Conservation (phyloP, 768 basidiomycete genomes). For the Panus rudis region DNA sequence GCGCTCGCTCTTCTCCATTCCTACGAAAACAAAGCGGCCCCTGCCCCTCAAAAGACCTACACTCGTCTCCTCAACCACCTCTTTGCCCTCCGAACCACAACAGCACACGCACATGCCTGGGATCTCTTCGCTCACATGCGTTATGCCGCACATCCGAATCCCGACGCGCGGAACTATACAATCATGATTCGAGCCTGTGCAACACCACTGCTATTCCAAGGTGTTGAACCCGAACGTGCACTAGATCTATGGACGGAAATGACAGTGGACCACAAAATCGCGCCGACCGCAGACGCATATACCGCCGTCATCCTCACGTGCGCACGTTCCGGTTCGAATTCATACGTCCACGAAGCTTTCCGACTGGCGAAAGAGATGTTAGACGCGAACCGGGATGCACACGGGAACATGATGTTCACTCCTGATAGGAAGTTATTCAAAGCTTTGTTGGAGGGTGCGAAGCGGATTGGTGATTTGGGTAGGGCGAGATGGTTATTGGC, state of each 20-base stretch:
- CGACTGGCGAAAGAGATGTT: slow-evolving; percentile 84
- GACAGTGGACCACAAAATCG: slow-evolving; percentile 60
- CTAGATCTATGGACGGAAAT: slow-evolving; percentile 92
- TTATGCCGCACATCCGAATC: slow-evolving; percentile 83
- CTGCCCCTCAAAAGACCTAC: slow-evolving; percentile 73
- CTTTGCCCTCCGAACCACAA: slow-evolving; percentile 36
- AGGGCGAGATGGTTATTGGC: slow-evolving; percentile 87
- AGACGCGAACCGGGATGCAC: slow-evolving; percentile 64
- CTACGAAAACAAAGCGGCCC: slow-evolving; percentile 57
- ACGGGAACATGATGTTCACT: slow-evolving; percentile 42
- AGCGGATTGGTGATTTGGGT: slow-evolving; percentile 75
- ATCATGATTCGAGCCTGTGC: slow-evolving; percentile 88
- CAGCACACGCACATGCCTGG: slow-evolving; percentile 76
- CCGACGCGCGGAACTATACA: slow-evolving; percentile 66
- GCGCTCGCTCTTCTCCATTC: slow-evolving; percentile 65
- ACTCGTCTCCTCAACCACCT: slow-evolving; percentile 57
- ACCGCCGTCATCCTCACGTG: slow-evolving; percentile 80
- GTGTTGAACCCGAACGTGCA: slow-evolving; percentile 82
- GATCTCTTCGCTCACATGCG: slow-evolving; percentile 96
- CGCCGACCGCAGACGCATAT: slow-evolving; percentile 65
- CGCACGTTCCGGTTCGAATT: slow-evolving; percentile 52
- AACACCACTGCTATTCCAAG: slow-evolving; percentile 35
- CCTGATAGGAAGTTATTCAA: slow-evolving; percentile 69
- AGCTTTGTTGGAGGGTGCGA: slow-evolving; percentile 86
- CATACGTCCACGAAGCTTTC: slow-evolving; percentile 76